Conservation (phyloP, 2,329 filamentous ascomycete genomes). For the Rutstroemia sp. region DNA sequence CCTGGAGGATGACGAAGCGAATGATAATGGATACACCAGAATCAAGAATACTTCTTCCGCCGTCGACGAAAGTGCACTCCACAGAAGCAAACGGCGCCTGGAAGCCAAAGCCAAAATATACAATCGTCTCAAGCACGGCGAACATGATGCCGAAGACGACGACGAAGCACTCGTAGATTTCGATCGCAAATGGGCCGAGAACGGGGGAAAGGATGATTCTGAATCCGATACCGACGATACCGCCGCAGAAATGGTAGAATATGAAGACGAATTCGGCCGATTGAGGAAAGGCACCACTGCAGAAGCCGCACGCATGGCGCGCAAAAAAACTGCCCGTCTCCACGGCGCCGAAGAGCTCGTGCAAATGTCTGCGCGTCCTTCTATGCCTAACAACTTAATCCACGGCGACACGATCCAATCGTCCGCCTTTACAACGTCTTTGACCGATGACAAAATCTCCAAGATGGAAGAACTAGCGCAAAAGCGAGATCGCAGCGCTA, state of each 20-base stretch:
- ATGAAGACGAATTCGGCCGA: conserved; percentile 89
- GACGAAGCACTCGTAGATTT: conserved; percentile 75
- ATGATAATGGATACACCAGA: conserved; percentile 45
- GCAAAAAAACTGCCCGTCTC: conserved; percentile 43
- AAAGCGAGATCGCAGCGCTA: conserved; percentile 71
- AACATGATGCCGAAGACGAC: conserved; percentile 53
- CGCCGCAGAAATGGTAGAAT: conserved; percentile 64
- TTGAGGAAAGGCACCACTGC: conserved; percentile 63
- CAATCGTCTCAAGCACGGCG: conserved; percentile 82
- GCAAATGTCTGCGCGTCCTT: conserved; percentile 59
- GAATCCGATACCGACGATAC: conserved; percentile 38
- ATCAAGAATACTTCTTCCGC: conserved; percentile 37
- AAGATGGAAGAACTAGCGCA: conserved; percentile 73
- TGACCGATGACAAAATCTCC: conserved; percentile 55
- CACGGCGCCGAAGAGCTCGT: conserved; percentile 55
- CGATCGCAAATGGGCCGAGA: conserved; percentile 88
- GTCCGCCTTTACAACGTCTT: conserved; percentile 55
- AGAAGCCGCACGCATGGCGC: conserved; percentile 58
- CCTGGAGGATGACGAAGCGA: conserved; percentile 44
- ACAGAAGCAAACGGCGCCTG: conserved; percentile 70
- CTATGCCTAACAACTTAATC: conserved; percentile 64
- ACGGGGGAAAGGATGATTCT: conserved; percentile 16
- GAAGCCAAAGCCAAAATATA: conserved; percentile 86
- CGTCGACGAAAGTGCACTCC: conserved; percentile 48
- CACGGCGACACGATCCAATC: conserved; percentile 80